Percentiles rank a stretch among this genome's conserved stretches.
Conservation (phyloP, 805 yeast species). For the Suhomyces kilbournensis region DNA sequence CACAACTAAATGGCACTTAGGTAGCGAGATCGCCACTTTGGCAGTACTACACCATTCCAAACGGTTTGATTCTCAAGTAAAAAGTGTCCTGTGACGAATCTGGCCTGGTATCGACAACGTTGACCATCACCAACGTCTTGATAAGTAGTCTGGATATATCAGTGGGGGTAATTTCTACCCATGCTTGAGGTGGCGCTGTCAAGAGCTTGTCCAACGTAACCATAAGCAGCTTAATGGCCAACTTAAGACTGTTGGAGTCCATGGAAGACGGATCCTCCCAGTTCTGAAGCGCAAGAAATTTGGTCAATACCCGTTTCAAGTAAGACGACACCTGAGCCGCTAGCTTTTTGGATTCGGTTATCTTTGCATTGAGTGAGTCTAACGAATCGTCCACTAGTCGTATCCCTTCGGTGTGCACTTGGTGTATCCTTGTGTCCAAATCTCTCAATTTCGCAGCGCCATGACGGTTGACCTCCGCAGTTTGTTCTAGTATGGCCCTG, state of each 20-base stretch:
- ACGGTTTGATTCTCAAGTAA: conserved; percentile 4
- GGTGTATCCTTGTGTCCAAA: not conserved
- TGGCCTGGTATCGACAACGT: conserved; percentile 5
- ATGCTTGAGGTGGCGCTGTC: not conserved
- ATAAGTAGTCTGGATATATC: not conserved
- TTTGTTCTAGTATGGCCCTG: not conserved
- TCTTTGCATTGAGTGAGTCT: not conserved
- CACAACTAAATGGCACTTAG: no score
- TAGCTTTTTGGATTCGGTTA: not conserved
- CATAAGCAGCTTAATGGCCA: conserved; percentile 10
- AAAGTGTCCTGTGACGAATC: conserved; percentile 3
- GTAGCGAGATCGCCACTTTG: no score
- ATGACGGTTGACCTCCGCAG: not conserved
- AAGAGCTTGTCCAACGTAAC: conserved; percentile 5
- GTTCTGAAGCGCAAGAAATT: conserved; percentile 19
- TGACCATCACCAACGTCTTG: conserved; percentile 8
- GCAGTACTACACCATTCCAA: not conserved
- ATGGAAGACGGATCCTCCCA: conserved; percentile 18
- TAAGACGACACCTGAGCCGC: conserved; percentile 13
- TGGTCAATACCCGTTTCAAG: conserved; percentile 17
- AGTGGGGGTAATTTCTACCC: conserved; percentile 3
- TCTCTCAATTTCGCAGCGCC: not conserved
- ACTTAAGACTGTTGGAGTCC: conserved; percentile 15
- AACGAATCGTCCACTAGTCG: not conserved
- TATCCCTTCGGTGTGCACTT: not conserved